phyloP scores from a whole-genome alignment of 257 asterid species.

The Solanum chiquidenum region DNA sequence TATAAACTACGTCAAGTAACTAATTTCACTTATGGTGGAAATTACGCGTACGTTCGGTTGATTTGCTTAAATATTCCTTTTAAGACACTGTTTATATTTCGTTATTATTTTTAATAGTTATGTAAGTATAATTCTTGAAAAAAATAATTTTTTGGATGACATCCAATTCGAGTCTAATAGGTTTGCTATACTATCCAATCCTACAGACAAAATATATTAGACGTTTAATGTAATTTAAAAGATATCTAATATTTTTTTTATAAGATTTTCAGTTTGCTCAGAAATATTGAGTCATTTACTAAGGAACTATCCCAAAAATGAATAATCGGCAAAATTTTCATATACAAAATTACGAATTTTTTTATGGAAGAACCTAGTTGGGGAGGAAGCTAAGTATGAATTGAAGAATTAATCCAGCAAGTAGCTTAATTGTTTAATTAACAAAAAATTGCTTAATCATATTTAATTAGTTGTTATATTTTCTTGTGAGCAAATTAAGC shows the following conservation, averaged over 20 bases:
- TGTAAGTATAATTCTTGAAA: neutral
- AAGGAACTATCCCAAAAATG: neutral
- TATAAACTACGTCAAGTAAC: neutral
- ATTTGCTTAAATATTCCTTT: neutral
- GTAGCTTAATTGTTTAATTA: neutral
- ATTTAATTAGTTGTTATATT: neutral
- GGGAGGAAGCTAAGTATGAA: neutral
- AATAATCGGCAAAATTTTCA: neutral
- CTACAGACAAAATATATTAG: neutral
- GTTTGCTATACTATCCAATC: neutral
- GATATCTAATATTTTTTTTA: neutral
- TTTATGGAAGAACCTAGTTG: neutral
- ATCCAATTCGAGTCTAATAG: neutral
- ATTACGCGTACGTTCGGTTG: neutral
- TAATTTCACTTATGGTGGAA: neutral
- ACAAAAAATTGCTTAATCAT: neutral
- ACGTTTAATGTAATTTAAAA: neutral
- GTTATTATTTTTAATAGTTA: too few species aligned
- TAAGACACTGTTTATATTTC: neutral
- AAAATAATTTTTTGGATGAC: neutral
- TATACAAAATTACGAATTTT: neutral
- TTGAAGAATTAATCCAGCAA: neutral
- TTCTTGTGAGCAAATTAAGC: neutral
- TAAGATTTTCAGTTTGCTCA: too few species aligned
- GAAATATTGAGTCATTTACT: neutral